Evolutionary conservation across 1,284 basidiomycete genomes (phyloP).

Genomic region (Mycena citricolor): DNA sequence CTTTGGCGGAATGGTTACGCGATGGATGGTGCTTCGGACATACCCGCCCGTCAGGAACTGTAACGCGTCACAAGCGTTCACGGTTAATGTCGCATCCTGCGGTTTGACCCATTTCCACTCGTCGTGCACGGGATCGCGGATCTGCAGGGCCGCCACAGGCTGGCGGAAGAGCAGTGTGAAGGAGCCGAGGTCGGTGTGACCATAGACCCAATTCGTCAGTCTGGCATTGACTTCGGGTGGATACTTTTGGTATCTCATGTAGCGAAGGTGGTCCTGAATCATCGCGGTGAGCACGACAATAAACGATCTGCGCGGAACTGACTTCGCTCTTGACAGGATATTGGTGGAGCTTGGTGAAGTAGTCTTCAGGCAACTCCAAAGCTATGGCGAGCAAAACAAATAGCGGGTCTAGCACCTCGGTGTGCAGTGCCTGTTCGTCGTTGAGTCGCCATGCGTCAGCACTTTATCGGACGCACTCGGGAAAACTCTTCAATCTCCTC

Average conservation of each 20-base stretch:
- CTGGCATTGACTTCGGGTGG: conserved; percentile 42
- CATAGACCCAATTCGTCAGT: conserved; percentile 42
- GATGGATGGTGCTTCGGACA: conserved; percentile 52
- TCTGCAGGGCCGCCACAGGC: conserved; percentile 46
- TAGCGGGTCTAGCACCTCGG: conserved; percentile 49
- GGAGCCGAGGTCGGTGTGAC: conserved; percentile 51
- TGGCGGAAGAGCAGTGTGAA: conserved; percentile 46
- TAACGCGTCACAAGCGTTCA: conserved; percentile 55
- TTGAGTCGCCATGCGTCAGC: not conserved
- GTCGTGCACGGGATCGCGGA: conserved; percentile 35
- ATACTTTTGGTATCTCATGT: conserved; percentile 56
- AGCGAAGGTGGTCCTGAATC: conserved; percentile 21
- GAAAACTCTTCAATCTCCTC: conserved; percentile 50
- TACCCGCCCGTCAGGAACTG: conserved; percentile 52
- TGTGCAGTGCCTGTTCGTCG: conserved; percentile 37
- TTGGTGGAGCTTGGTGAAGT: conserved; percentile 50
- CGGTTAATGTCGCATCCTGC: conserved; percentile 45
- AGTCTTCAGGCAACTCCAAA: conserved; percentile 55
- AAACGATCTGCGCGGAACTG: no score
- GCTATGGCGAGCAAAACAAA: conserved; percentile 46
- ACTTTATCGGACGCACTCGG: conserved; percentile 23
- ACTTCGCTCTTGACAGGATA: conserved; percentile 47
- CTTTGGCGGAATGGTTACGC: conserved; percentile 20
- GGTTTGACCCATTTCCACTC: conserved; percentile 51
- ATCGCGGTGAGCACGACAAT: not conserved